Base-by-base conservation (phyloP, 2,329 filamentous ascomycete species). In the Aspergillus bombycis region DNA sequence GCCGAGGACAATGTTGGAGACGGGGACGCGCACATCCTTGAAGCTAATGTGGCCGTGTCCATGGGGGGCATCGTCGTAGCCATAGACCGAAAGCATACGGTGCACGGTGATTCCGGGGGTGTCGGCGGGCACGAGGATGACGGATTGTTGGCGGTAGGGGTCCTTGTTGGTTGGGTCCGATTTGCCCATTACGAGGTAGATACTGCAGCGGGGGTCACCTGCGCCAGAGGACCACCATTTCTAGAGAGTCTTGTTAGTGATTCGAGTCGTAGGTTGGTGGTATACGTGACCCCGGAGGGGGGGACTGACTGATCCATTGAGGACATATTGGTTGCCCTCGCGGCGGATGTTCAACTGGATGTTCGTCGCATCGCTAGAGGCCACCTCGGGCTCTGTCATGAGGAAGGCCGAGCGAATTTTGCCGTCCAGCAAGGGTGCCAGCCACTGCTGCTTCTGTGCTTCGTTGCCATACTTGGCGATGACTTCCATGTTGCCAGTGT, bases 181-280 rank as follows among this genome's bases (percentile, higher is more conserved):
- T 85, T 98, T 97, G 80, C 93, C 95, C 91, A 99, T 97, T 72
- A 97, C 93, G 66, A 99, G 89, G 82, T 97, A 98, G 77, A 99
- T 84, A 79, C 91, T 86, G 85, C 95, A 99, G 72, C 94, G 88
- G 63, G 91, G 91, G 81, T 99, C 95, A 63, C 95, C 95, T 21
- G 94, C 93, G 68, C 95, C 95, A 67, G 92, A 96, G 32, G 93
- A 96, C 95, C 95, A 99, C 95, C 95, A 99, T 92, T 99, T 99
- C 88, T 94, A 67, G 58, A 30, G 9, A 48, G n/a, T 58, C 62
- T 58, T 45, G 66, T 63, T 26, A 57, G 26, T 21, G 52, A 50
- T 45, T 28, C 11, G 19, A 41, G 8, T 36, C 21, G 41, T 38
- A 10, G 36, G 9, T 12, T 14, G 11, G 23, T 2, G 14, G 26